Evolutionary conservation across 1,139 yeast genomes (phyloP).

Genomic region (Kodamaea derodonti): DNA sequence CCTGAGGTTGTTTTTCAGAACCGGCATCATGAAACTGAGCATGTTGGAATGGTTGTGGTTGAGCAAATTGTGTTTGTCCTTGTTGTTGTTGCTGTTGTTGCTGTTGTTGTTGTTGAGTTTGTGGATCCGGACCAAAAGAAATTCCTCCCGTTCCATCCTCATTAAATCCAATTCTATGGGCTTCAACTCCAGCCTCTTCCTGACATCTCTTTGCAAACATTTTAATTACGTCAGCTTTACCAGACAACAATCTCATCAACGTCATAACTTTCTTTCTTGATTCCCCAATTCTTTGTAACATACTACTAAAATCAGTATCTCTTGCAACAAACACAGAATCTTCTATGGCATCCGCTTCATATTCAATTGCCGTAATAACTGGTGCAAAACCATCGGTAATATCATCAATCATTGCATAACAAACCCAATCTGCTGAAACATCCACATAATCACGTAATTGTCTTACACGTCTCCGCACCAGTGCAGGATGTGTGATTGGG

Average conservation of each 20-base stretch:
- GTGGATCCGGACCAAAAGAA: constrained; percentile 22
- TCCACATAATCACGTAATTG: constrained; percentile 84
- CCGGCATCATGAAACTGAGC: neutral
- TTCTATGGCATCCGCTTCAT: constrained; percentile 89
- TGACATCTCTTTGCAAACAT: constrained; percentile 97
- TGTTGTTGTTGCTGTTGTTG: constrained; percentile 9
- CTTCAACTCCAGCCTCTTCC: constrained; percentile 42
- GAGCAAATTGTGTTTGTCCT: constrained; percentile 9
- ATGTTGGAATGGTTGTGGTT: constrained; percentile 1
- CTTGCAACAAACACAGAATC: constrained; percentile 53
- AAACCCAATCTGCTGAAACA: constrained; percentile 89
- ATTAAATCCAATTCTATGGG: constrained; percentile 10
- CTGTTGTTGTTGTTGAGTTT: constrained; percentile 8
- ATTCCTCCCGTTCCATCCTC: constrained; percentile 17
- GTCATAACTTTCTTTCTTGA: constrained; percentile 90
- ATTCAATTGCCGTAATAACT: constrained; percentile 77
- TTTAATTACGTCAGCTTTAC: constrained; percentile 95
- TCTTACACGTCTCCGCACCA: constrained; percentile 87
- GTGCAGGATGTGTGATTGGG: constrained; percentile 78
- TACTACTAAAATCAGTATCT: constrained; percentile 56
- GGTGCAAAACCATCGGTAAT: constrained; percentile 94
- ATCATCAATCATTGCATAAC: constrained; percentile 91
- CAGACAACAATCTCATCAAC: constrained; percentile 80
- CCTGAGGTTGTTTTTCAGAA: constrained; percentile 2
- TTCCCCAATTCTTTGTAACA: constrained; percentile 83